Conservation (phyloP, 176 grass and related monocot genomes). For the Raddia distichophylla region DNA sequence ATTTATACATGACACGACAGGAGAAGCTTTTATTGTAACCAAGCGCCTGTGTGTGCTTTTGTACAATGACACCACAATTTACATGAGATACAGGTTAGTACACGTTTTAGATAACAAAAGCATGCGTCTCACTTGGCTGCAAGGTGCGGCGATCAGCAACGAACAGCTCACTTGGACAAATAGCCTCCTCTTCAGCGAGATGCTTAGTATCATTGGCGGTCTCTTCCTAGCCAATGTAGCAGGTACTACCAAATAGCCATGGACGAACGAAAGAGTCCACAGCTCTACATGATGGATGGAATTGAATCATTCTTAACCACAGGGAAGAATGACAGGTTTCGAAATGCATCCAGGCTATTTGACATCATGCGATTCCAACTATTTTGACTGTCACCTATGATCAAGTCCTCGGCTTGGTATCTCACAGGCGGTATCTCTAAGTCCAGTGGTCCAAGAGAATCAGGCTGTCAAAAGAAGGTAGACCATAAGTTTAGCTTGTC, state of each 20-base stretch:
- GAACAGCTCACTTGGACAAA: conserved; percentile 45
- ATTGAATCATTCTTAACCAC: conserved; percentile 56
- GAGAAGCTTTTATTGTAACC: conserved; percentile 58
- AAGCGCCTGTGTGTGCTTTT: conserved; percentile 52
- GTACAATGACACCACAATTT: conserved; percentile 51
- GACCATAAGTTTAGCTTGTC: conserved; percentile 6
- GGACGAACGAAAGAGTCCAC: conserved; percentile 1
- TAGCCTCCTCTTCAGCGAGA: conserved; percentile 36
- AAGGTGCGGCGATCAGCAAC: conserved; percentile 40
- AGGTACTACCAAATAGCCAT: background rate
- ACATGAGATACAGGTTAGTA: conserved; percentile 48
- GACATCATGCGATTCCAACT: conserved; percentile 79
- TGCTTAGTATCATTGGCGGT: conserved; percentile 10
- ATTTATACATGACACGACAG: conserved; percentile 7
- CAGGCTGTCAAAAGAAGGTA: conserved; percentile 55
- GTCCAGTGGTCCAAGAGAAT: conserved; percentile 94
- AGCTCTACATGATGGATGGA: conserved; percentile 52
- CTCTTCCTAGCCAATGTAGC: conserved; percentile 38
- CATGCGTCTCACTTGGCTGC: conserved; percentile 34
- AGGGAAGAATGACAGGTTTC: conserved; percentile 68
- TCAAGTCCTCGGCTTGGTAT: conserved; percentile 64
- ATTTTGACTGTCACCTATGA: conserved; percentile 72
- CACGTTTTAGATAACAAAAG: conserved; percentile 47
- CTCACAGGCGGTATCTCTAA: conserved; percentile 58
- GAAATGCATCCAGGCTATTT: conserved; percentile 86